Conservation (phyloP, 106 monocot genomes). For the Allium cepa region DNA sequence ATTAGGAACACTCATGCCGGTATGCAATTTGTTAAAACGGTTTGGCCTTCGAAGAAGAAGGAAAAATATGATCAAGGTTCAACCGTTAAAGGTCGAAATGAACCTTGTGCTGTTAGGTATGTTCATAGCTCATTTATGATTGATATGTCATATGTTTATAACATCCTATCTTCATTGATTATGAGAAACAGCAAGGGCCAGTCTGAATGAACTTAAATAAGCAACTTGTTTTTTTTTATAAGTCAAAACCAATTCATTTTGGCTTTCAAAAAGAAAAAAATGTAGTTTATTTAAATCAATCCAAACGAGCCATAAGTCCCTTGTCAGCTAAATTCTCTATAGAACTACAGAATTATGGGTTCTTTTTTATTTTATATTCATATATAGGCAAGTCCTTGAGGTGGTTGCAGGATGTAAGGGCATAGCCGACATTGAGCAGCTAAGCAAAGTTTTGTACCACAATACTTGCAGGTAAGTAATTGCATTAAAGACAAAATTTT, state of each 20-base stretch:
- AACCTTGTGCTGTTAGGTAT: slow-evolving; percentile 92
- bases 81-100: slow-evolving; percentile 88
- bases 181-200: too few species aligned
- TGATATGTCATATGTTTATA: neutral
- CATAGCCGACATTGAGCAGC: slow-evolving; percentile 41
- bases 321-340: neutral
- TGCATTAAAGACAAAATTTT: too few species aligned
- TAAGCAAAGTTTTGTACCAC: slow-evolving; percentile 66
- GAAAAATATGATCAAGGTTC: slow-evolving; percentile 77
- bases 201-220: too few species aligned
- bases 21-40: slow-evolving; percentile 65
- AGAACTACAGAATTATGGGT: neutral
- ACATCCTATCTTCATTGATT: too few species aligned
- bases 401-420: slow-evolving; percentile 85
- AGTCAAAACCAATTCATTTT: too few species aligned
- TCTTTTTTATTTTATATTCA: neutral
- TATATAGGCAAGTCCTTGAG: slow-evolving; percentile 86
- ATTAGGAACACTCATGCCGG: slow-evolving; percentile 97
- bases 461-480: slow-evolving; percentile 81
- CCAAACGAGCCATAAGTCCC: too few species aligned
- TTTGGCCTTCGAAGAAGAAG: slow-evolving; percentile 94
- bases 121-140: neutral
- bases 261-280: too few species aligned
- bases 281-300: too few species aligned
- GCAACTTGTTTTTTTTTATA: too few species aligned